Percentiles rank a stretch among this genome's conserved stretches.
phyloP scores from a whole-genome alignment of 1,284 basidiomycete species.

The Tylopilus orsonianus region DNA sequence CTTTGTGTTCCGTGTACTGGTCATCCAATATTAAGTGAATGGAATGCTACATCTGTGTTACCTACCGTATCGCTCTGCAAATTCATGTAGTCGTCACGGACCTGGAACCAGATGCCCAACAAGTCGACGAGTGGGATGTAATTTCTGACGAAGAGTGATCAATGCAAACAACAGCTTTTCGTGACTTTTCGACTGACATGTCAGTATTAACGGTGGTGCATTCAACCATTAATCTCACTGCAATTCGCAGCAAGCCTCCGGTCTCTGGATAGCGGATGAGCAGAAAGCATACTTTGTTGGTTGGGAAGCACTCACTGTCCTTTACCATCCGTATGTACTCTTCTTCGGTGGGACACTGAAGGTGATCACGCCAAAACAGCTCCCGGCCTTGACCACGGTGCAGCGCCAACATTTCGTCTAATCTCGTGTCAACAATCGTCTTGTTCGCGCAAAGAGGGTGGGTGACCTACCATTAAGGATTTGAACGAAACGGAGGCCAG shows the following conservation, averaged over 20 bases:
- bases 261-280: slow-evolving; percentile 64
- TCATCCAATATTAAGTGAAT: not conserved
- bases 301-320: slow-evolving; percentile 56
- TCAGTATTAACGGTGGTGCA: slow-evolving; percentile 60
- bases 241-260: slow-evolving; percentile 89
- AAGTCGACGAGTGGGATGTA: slow-evolving; percentile 91
- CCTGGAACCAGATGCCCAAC: slow-evolving; percentile 93
- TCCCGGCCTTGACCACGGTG: slow-evolving; percentile 85
- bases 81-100: slow-evolving; percentile 97
- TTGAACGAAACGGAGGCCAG: slow-evolving; percentile 46
- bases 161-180: not conserved
- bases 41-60: not conserved
- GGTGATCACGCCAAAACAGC: slow-evolving; percentile 74
- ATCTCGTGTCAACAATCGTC: not conserved
- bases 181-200: slow-evolving; percentile 44
- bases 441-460: not conserved
- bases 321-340: slow-evolving; percentile 86
- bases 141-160: slow-evolving; percentile 51
- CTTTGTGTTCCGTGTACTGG: slow-evolving; percentile 88
- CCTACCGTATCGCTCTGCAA: slow-evolving; percentile 77
- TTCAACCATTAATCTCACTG: slow-evolving; percentile 95
- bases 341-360: slow-evolving; percentile 79
- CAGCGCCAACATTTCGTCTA: slow-evolving; percentile 74
- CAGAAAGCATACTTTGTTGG: not conserved
- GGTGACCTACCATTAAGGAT: slow-evolving; percentile 69